Evolutionary conservation across 208 protist genomes (phyloP), one percentile per base, ranked within the genome.

Genomic region (Leishmania gerbilli): DNA sequence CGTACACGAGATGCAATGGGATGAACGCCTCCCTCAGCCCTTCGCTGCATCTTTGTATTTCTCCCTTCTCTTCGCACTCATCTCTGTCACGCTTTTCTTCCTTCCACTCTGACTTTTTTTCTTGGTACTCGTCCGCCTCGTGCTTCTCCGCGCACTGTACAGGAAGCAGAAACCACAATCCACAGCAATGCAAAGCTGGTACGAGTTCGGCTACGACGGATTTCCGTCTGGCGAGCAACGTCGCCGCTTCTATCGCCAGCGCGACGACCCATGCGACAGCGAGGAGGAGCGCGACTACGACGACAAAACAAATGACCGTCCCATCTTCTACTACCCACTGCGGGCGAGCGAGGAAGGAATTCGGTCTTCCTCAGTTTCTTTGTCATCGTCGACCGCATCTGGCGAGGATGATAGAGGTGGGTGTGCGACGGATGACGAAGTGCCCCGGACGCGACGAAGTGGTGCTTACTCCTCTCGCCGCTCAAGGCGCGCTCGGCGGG

Each of bases 261-360:
- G 93, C 49, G 93, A 97, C 71, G 93, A 97, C 76, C 90, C 90
- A 4, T 95, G 91, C 82, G 91, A 92, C 64, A 97, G 93, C 84
- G 91, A 95, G 77, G 93, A 97, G 79, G 93, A 97, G 55, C 71
- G 84, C 47, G 90, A 92, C 77, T 90, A 92, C 82, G 88, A 95
- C 74, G 89, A 95, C 81, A 86, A 94, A 56, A 90, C 79, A 1
- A 90, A 84, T 76, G 92, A 95, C 72, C 84, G 89, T 0, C 91
- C 91, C 62, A 80, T 95, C 60, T 89, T 91, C 60, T 87, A 95
- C 76, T 95, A 93, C 79, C 90, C 89, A 21, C 84, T 94, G 42
- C 85, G 84, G 47, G 69, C 68, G 37, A 92, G 88, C 67, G 90
- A 92, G 69, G 90, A 89, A 47, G 84, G 77, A 11, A 74, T 68